A percentile compares a stretch with the other conserved stretches of the same genome.
phyloP scores from a whole-genome alignment of 768 basidiomycete genomes.

The Chalciporus pseudorubinellus region DNA sequence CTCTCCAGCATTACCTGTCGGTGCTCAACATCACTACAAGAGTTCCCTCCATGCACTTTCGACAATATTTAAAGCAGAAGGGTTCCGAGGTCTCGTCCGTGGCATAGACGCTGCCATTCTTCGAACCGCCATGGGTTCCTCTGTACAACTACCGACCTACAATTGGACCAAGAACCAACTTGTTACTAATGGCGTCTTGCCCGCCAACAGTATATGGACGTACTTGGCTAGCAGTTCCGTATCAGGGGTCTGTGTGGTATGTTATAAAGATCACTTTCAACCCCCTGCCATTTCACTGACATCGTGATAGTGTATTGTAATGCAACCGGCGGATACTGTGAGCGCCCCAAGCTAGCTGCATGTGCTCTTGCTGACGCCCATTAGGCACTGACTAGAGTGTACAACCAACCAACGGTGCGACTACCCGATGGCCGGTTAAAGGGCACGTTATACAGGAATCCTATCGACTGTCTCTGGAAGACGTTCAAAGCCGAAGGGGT shows the following conservation, averaged over 20 bases:
- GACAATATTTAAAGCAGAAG: conserved; percentile 77
- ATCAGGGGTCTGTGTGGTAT: conserved; percentile 88
- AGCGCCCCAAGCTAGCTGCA: conserved; percentile 24
- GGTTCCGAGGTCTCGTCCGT: conserved; percentile 75
- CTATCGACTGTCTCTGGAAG: conserved; percentile 96
- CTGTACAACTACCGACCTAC: conserved; percentile 94
- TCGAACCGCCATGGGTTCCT: conserved; percentile 92
- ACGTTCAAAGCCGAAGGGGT: conserved; percentile 88
- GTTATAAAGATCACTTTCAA: conserved; percentile 28
- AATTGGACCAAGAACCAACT: conserved; percentile 88
- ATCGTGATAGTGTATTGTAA: conserved; percentile 64
- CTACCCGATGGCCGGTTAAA: conserved; percentile 68
- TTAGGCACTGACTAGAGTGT: conserved; percentile 88
- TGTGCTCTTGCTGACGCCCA: conserved; percentile 1
- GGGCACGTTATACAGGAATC: conserved; percentile 84
- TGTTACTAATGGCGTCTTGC: conserved; percentile 61
- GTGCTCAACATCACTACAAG: conserved; percentile 91
- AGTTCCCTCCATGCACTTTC: conserved; percentile 76
- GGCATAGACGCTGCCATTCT: conserved; percentile 94
- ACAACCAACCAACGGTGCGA: conserved; percentile 84
- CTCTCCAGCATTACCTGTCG: conserved; percentile 91
- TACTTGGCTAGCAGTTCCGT: conserved; percentile 86
- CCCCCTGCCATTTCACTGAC: conserved; percentile 10
- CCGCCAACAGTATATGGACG: conserved; percentile 78
- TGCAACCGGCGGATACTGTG: conserved; percentile 94